Evolutionary conservation across 495 filamentous ascomycete genomes (phyloP).

Genomic region (Daldinia concentrica): DNA sequence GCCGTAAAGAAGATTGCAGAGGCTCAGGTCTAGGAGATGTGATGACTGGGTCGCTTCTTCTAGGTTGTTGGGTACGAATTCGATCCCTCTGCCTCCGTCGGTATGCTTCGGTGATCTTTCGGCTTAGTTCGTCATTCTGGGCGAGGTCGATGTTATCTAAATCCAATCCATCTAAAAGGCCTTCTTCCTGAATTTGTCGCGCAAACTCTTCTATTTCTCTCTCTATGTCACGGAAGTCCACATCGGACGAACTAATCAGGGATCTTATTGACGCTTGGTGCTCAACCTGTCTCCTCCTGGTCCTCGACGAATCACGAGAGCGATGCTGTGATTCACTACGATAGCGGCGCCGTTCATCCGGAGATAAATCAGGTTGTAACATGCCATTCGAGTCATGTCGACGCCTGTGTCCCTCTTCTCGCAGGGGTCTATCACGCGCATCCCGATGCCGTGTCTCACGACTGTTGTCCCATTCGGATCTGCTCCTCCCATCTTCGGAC

Average conservation of each 20-base stretch:
- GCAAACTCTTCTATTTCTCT: constrained; percentile 79
- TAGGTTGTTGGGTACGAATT: constrained; percentile 46
- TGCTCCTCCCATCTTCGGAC: constrained; percentile 48
- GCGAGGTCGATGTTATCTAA: constrained; percentile 77
- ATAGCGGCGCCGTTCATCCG: constrained; percentile 49
- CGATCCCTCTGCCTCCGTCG: constrained; percentile 71
- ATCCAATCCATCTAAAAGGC: constrained; percentile 84
- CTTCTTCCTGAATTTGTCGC: constrained; percentile 87
- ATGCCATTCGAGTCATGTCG: constrained; percentile 45
- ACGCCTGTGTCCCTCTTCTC: constrained; percentile 44
- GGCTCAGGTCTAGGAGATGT: constrained; percentile 48
- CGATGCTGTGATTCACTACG: constrained; percentile 51
- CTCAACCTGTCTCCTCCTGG: constrained; percentile 68
- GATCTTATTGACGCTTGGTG: constrained; percentile 88
- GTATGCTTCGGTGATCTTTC: constrained; percentile 88
- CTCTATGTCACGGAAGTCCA: constrained; percentile 78
- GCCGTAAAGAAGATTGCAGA: constrained; percentile 39
- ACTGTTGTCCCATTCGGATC: constrained; percentile 47
- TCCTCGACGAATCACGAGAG: constrained; percentile 46
- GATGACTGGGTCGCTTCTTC: constrained; percentile 54
- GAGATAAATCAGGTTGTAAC: constrained; percentile 43
- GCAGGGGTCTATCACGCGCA: constrained; percentile 36
- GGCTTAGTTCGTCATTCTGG: constrained; percentile 86
- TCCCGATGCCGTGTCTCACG: constrained; percentile 42
- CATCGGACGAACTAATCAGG: constrained; percentile 77